Conservation (phyloP, 2,329 filamentous ascomycete genomes). For the Clathrospora elynae region DNA sequence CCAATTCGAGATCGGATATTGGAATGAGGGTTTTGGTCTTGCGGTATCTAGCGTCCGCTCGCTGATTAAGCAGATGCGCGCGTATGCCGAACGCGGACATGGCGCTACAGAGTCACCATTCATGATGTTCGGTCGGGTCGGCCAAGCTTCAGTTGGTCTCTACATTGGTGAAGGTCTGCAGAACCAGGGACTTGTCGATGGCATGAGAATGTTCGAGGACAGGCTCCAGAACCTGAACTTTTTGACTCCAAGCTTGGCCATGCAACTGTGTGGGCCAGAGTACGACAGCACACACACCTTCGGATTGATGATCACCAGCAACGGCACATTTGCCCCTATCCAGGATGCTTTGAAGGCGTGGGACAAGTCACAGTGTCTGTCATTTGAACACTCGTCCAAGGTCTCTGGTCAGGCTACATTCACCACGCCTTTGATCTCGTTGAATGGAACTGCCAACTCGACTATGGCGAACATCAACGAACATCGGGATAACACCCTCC, state of each 20-base stretch:
- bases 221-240: conserved; percentile 1
- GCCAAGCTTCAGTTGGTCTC: conserved; percentile 1
- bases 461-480: neutral
- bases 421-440: neutral
- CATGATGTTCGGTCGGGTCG: neutral
- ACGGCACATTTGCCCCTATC: neutral
- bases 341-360: neutral
- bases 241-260: conserved; percentile 1
- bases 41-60: neutral
- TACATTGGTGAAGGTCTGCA: conserved; percentile 2
- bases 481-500: neutral
- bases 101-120: conserved; percentile 1
- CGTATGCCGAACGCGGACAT: neutral
- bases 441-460: neutral
- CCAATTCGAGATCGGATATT: neutral
- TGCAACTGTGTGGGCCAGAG: conserved; percentile 1
- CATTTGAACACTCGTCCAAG: neutral
- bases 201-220: conserved; percentile 2
- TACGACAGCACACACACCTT: neutral
- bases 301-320: neutral
- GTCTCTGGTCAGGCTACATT: neutral
- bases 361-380: neutral
- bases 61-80: neutral
- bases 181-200: neutral
- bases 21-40: neutral